Evolutionary conservation across 2,329 filamentous ascomycete genomes (phyloP).

Genomic region (Hymenoscyphus fraxineus): DNA sequence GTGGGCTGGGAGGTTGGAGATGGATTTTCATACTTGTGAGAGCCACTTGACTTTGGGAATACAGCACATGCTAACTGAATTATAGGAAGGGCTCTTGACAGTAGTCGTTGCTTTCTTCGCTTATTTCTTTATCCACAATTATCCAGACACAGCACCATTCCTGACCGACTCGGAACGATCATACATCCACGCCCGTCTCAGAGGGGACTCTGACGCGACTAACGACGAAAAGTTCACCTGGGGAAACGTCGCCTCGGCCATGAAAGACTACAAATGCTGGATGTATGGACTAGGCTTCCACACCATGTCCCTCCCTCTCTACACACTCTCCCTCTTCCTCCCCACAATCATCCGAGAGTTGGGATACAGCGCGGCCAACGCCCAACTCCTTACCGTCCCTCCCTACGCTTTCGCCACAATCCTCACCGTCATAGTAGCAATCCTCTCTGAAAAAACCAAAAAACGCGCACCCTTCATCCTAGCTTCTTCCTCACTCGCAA

Average conservation of each 20-base stretch:
- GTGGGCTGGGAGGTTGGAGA: constrained; percentile 50
- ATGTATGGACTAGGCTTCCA: constrained; percentile 70
- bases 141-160: constrained; percentile 56
- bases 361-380: constrained; percentile 50
- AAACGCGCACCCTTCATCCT: constrained; percentile 62
- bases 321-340: constrained; percentile 53
- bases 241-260: constrained; percentile 58
- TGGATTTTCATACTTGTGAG: constrained; percentile 59
- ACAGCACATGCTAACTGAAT: constrained; percentile 7
- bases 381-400: constrained; percentile 59
- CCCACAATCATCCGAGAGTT: constrained; percentile 53
- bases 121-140: constrained; percentile 64
- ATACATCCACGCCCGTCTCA: constrained; percentile 52
- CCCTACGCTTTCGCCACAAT: constrained; percentile 61
- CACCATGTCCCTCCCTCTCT: constrained; percentile 63
- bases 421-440: constrained; percentile 54
- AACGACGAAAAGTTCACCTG: constrained; percentile 66
- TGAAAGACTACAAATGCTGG: constrained; percentile 68
- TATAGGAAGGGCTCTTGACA: constrained; percentile 51
- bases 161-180: constrained; percentile 44
- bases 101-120: constrained; percentile 47
- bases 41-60: not conserved
- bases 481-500: constrained; percentile 51
- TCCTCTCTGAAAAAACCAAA: constrained; percentile 55
- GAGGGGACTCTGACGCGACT: constrained; percentile 65